Percentiles rank a stretch among this genome's conserved stretches.
Conservation (phyloP, 768 basidiomycete species). For the Phylloporus arenicola region DNA sequence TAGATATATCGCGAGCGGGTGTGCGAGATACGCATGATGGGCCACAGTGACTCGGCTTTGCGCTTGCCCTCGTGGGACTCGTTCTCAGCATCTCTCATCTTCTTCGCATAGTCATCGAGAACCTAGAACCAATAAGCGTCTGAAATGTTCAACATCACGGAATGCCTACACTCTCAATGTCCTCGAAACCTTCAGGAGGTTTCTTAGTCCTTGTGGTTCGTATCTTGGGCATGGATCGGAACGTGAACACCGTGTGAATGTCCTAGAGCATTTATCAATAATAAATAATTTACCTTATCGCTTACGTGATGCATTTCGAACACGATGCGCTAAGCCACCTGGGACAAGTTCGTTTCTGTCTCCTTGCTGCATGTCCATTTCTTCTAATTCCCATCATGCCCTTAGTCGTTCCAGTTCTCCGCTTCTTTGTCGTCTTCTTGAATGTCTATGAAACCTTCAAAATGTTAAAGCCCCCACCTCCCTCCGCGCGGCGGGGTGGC, state of each 20-base stretch:
- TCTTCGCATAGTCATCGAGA: conserved; percentile 96
- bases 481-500: conserved; percentile 44
- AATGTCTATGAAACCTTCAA: conserved; percentile 86
- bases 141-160: background rate
- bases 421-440: conserved; percentile 64
- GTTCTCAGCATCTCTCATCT: conserved; percentile 99
- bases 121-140: conserved; percentile 46
- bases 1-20: conserved; percentile 95
- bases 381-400: conserved; percentile 44
- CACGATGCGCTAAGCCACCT: conserved; percentile 1
- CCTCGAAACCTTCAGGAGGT: conserved; percentile 94
- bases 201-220: conserved; percentile 87
- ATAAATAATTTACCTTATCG: background rate
- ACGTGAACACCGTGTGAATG: conserved; percentile 12
- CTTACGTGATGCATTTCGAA: conserved; percentile 20
- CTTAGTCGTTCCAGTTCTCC: conserved; percentile 60
- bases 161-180: conserved; percentile 69
- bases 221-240: conserved; percentile 78
- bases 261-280: too few relatives aligned
- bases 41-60: conserved; percentile 89
- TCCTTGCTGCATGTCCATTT: conserved; percentile 5
- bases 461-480: conserved; percentile 63
- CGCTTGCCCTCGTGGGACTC: conserved; percentile 98
- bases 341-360: background rate
- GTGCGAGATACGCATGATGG: conserved; percentile 97